Conservation (phyloP, 1,139 yeast genomes). For the Yamadazyma diospyri region DNA sequence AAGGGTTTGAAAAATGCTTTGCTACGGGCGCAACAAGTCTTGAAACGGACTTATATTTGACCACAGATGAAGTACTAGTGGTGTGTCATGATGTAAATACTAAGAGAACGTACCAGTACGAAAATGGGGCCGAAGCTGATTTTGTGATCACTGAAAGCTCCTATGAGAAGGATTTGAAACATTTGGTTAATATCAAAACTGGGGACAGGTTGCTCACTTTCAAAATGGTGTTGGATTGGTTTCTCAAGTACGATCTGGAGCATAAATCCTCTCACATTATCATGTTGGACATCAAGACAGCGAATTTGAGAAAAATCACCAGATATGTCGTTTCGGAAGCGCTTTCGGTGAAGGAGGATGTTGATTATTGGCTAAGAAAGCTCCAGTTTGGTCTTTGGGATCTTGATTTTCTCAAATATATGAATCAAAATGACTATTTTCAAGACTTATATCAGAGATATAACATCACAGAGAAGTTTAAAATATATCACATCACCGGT, state of each 20-base stretch:
- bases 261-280: constrained; percentile 28
- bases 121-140: constrained; percentile 37
- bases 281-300: constrained; percentile 80
- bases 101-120: constrained; percentile 54
- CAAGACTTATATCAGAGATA: constrained; percentile 21
- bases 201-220: constrained; percentile 65
- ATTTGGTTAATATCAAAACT: constrained; percentile 50
- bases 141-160: constrained; percentile 38
- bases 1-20: constrained; percentile 69
- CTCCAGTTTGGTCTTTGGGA: constrained; percentile 84
- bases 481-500: constrained; percentile 35
- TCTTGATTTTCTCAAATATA: constrained; percentile 55
- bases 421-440: constrained; percentile 39
- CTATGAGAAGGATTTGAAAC: constrained; percentile 40
- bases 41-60: constrained; percentile 83
- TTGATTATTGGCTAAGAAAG: constrained; percentile 62
- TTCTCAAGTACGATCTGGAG: constrained; percentile 32
- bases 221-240: constrained; percentile 57
- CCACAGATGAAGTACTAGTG: constrained; percentile 69
- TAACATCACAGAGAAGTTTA: constrained; percentile 23
- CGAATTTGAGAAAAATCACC: constrained; percentile 59
- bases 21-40: constrained; percentile 67
- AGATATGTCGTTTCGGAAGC: constrained; percentile 51
- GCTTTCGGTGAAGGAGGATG: constrained; percentile 43
- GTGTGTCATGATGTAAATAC: constrained; percentile 72